A percentile compares a stretch with the other conserved stretches of the same genome.
These are phyloP conservation scores for Santalum album DNA, from an alignment of 164 flowering plant species.

Conservation along the genomic window DNA sequence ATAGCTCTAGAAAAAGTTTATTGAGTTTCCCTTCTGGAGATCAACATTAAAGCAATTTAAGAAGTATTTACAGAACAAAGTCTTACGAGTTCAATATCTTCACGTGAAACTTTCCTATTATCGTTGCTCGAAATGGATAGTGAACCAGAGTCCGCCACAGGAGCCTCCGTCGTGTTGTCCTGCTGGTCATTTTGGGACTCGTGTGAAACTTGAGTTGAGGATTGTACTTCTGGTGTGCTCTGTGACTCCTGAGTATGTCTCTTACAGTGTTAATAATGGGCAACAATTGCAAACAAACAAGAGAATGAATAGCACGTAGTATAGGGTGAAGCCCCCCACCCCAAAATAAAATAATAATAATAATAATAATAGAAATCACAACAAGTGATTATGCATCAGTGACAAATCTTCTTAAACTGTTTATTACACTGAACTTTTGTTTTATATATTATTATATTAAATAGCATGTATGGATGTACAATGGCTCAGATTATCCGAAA, in stretches of 20 bases:
- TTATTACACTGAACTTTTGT: too few species aligned
- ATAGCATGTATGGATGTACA: too few species aligned
- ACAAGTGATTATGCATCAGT: too few species aligned
- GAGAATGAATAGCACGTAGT: neutral
- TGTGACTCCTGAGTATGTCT: constrained; percentile 31
- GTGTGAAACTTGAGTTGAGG: constrained; percentile 52
- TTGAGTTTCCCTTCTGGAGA: neutral
- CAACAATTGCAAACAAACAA: neutral
- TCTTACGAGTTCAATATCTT: constrained; percentile 80
- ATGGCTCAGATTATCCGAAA: too few species aligned
- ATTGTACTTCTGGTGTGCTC: constrained; percentile 43
- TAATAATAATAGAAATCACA: too few species aligned
- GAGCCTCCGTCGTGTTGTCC: constrained; percentile 48
- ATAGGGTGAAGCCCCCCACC: too few species aligned
- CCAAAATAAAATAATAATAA: too few species aligned
- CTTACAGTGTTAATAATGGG: neutral
- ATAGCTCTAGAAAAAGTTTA: neutral
- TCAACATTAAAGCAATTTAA: neutral
- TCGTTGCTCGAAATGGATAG: constrained; percentile 72
- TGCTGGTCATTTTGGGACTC: constrained; percentile 64
- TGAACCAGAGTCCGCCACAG: constrained; percentile 64
- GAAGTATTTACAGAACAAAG: neutral
- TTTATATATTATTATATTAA: too few species aligned
- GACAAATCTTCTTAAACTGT: too few species aligned
- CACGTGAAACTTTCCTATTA: constrained; percentile 70